Percentiles rank a stretch among this genome's conserved stretches.
These are phyloP conservation scores for Canna indica DNA, from an alignment of 176 grass and related monocot species.

Conservation along the genomic window DNA sequence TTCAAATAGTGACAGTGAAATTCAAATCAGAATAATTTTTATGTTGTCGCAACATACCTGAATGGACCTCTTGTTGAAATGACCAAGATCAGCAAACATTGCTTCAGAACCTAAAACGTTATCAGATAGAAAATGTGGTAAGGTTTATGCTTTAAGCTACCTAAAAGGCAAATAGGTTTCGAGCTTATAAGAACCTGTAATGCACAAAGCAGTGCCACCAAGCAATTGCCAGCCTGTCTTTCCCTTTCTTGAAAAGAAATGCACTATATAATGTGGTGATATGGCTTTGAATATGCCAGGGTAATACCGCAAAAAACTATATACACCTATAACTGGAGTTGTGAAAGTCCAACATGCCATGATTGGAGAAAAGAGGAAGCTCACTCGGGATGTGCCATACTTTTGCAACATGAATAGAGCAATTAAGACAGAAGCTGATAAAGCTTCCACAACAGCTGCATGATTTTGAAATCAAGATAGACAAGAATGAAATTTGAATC, in stretches of 20 bases:
- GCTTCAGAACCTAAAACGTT: constrained; percentile 53
- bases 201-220: constrained; percentile 80
- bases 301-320: constrained; percentile 60
- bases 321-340: constrained; percentile 65
- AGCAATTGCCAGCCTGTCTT: constrained; percentile 61
- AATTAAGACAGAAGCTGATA: constrained; percentile 61
- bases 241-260: constrained; percentile 58
- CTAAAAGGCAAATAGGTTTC: neutral
- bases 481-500: neutral
- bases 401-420: constrained; percentile 69
- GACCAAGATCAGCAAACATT: constrained; percentile 89
- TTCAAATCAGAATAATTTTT: no score
- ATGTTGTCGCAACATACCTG: constrained; percentile 37
- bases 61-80: constrained; percentile 75
- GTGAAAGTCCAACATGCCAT: constrained; percentile 77
- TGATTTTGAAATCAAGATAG: constrained; percentile 12
- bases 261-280: constrained; percentile 61
- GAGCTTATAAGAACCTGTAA: constrained; percentile 41
- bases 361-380: constrained; percentile 79
- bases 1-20: no score
- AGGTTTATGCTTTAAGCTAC: neutral
- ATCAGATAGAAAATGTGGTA: constrained; percentile 6
- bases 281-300: constrained; percentile 68
- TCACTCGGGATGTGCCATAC: constrained; percentile 71
- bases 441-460: constrained; percentile 47